phyloP scores from a whole-genome alignment of 2,329 filamentous ascomycete genomes.

The Monilinia fructicola region DNA sequence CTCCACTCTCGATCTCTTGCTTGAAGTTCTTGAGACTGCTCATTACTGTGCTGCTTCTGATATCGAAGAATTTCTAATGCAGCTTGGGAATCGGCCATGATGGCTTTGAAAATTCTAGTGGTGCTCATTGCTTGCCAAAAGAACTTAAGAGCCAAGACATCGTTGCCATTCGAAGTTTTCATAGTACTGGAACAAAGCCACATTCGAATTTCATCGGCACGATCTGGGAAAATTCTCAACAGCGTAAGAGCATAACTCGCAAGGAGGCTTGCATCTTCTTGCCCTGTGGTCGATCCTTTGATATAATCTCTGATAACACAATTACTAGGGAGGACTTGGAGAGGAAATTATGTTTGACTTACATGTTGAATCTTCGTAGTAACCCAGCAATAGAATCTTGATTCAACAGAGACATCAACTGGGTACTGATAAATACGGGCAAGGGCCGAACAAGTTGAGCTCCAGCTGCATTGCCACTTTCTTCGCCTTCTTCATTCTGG shows the following conservation, averaged over 20 bases:
- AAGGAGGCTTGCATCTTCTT: slow-evolving; percentile 65
- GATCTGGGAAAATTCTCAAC: slow-evolving; percentile 77
- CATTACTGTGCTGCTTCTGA: slow-evolving; percentile 29
- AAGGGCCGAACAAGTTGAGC: slow-evolving; percentile 34
- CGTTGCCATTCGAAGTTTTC: slow-evolving; percentile 38
- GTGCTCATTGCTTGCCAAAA: slow-evolving; percentile 72
- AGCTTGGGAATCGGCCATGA: slow-evolving; percentile 56
- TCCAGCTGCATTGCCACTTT: neutral
- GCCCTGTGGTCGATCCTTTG: slow-evolving; percentile 33
- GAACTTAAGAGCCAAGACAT: slow-evolving; percentile 71
- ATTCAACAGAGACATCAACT: slow-evolving; percentile 71
- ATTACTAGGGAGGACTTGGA: neutral
- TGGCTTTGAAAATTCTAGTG: slow-evolving; percentile 57
- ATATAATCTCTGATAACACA: slow-evolving; percentile 32
- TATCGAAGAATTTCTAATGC: slow-evolving; percentile 52
- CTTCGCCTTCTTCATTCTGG: neutral
- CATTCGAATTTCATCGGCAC: slow-evolving; percentile 89
- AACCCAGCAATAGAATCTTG: slow-evolving; percentile 66
- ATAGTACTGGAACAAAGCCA: slow-evolving; percentile 74
- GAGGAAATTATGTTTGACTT: neutral
- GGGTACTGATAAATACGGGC: slow-evolving; percentile 59
- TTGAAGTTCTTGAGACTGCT: slow-evolving; percentile 25
- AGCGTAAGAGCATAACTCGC: slow-evolving; percentile 86
- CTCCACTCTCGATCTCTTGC: slow-evolving; percentile 67
- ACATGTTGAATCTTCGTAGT: slow-evolving; percentile 36